Conservation (phyloP, 352 stramenopile genomes). For the Globisporangium okanoganense region DNA sequence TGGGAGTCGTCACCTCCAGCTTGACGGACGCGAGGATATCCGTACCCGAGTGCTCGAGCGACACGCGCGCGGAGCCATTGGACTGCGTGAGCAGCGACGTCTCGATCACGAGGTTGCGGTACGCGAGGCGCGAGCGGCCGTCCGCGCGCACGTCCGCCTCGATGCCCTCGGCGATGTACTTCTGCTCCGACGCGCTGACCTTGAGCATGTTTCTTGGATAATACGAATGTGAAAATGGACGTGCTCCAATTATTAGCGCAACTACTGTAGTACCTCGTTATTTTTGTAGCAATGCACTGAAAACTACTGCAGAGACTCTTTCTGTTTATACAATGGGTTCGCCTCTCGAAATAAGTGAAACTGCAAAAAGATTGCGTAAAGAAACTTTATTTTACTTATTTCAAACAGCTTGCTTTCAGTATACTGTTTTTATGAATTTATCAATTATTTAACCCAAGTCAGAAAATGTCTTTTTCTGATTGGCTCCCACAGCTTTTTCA, state of each 20-base stretch:
- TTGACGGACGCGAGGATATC: conserved; percentile 80
- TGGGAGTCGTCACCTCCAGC: conserved; percentile 54
- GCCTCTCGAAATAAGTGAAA: no score
- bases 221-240: neutral
- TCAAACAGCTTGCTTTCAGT: no score
- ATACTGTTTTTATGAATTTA: no score
- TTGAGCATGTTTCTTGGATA: conserved; percentile 45
- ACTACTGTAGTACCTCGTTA: no score
- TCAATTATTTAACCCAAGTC: no score
- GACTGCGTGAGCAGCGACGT: conserved; percentile 72
- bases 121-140: conserved; percentile 54
- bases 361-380: no score
- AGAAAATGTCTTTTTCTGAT: no score
- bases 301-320: no score
- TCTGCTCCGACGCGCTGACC: conserved; percentile 69
- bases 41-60: conserved; percentile 55
- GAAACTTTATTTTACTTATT: no score
- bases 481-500: no score
- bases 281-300: no score
- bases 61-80: conserved; percentile 73
- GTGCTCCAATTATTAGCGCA: neutral
- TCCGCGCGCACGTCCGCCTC: conserved; percentile 69
- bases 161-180: conserved; percentile 71
- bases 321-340: no score
- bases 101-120: conserved; percentile 60